These are phyloP conservation scores for Phytophthora brassicae DNA, from an alignment of 352 stramenopile species.

Conservation along the genomic window DNA sequence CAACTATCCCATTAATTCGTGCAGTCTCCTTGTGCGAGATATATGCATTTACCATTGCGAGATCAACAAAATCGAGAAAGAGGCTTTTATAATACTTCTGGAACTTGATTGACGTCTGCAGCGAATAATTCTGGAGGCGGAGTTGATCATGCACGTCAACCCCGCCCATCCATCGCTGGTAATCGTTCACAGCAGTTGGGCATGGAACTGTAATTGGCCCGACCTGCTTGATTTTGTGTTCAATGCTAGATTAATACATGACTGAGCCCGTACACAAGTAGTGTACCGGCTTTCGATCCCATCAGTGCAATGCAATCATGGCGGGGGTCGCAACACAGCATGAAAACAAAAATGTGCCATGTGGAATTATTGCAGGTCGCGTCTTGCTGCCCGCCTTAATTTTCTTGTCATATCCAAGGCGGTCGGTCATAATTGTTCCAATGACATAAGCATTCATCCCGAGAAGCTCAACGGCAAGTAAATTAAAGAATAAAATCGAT, in stretches of 20 bases:
- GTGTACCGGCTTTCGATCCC: background rate
- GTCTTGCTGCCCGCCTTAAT: background rate
- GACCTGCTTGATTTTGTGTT: background rate
- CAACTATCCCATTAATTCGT: background rate
- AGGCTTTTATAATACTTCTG: background rate
- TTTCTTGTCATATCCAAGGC: background rate
- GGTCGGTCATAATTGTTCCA: conserved; percentile 4
- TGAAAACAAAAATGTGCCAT: background rate
- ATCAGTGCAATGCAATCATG: background rate
- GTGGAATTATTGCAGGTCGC: background rate
- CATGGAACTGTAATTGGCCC: background rate
- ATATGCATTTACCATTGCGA: background rate
- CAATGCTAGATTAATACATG: background rate
- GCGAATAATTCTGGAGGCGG: background rate
- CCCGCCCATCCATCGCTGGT: background rate
- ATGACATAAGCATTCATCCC: conserved; percentile 5
- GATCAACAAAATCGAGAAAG: background rate
- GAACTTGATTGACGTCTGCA: background rate
- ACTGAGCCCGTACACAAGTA: background rate
- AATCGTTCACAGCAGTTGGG: background rate
- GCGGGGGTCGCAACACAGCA: background rate
- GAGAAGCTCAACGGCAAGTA: conserved; percentile 14
- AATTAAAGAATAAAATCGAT: conserved; percentile 23
- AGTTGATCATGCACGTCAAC: background rate
- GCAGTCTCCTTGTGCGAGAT: background rate